A percentile compares a stretch with the other conserved stretches of the same genome.
phyloP scores from a whole-genome alignment of 495 filamentous ascomycete genomes.

The Penicillium egyptiacum region DNA sequence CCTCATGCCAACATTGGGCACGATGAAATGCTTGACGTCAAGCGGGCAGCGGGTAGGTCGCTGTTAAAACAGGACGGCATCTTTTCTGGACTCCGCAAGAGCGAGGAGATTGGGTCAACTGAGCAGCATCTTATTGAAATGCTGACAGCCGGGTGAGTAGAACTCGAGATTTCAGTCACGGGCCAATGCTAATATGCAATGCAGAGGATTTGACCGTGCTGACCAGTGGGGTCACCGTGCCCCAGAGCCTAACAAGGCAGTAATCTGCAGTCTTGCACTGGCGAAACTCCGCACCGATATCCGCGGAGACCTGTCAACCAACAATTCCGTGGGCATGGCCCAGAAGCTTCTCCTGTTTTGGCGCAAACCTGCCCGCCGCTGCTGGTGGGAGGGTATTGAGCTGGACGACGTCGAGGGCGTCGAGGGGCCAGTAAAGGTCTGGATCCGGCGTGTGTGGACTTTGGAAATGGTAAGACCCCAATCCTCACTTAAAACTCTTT shows the following conservation, averaged over 20 bases:
- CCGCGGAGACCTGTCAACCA: constrained; percentile 71
- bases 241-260: constrained; percentile 94
- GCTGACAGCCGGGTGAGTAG: constrained; percentile 89
- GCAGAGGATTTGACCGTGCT: constrained; percentile 91
- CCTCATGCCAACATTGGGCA: constrained; percentile 80
- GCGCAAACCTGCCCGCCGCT: constrained; percentile 93
- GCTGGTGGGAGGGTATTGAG: constrained; percentile 99
- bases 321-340: constrained; percentile 92
- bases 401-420: constrained; percentile 86
- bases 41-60: constrained; percentile 85
- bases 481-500: background rate
- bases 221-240: constrained; percentile 96
- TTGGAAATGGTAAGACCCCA: constrained; percentile 79
- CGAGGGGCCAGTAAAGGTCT: constrained; percentile 91
- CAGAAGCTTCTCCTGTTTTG: constrained; percentile 98
- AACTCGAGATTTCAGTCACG: constrained; percentile 1
- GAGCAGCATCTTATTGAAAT: constrained; percentile 99
- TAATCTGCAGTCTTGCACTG: constrained; percentile 93
- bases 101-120: constrained; percentile 92
- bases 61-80: constrained; percentile 91
- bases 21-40: constrained; percentile 92
- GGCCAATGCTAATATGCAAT: constrained; percentile 17
- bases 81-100: constrained; percentile 90
- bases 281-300: constrained; percentile 92
- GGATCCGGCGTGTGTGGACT: constrained; percentile 98